Evolutionary conservation across 805 yeast species (phyloP), one percentile per base, ranked within the genome.

Genomic region (Candida koratica): DNA sequence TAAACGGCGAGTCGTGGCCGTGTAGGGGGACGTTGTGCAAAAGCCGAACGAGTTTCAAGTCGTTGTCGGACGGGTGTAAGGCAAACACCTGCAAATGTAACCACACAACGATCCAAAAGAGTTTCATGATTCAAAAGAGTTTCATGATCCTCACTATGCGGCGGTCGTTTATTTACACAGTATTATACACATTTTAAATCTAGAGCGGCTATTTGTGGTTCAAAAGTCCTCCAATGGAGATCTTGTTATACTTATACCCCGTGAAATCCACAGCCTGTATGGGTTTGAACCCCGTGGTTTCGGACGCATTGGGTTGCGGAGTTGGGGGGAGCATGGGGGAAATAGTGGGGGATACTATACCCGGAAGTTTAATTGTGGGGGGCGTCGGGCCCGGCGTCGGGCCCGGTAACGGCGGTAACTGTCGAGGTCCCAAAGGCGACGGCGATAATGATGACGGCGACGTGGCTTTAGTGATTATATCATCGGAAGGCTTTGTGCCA

Each of bases 201-300:
- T 11, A 20, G 15, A 53, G 19, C 3, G 6, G 16, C 23, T 15
- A 25, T 11, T 22, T 25, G 8, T 37, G 60, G 41, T 67, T 67
- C 27, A 67, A 56, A 26, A 66, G 42, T 4, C 70, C 69, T 4
- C 67, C 67, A 24, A 67, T 64, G 10, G 72, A 65, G 24, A 37
- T 39, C 23, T 42, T 39, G 22, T 40, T 40, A 5, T 28, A 16
- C 16, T 41, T 42, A 32, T 30, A 39, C 5, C 41, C 28, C 9
- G 47, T 44, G 26, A 44, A 44, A 28, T 44, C 47, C 6, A 41
- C 40, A 1, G 45, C 45, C 25, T 29, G 25, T 8, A 29, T 29
- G 13, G 32, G 25, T 14, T 29, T 29, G 15, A 11, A 14, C 12
- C 20, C 10, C 11, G 10, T 24, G 11, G 24, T 20, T n/a, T n/a